Evolutionary conservation across 805 yeast genomes (phyloP), one percentile per base, ranked within the genome.

Genomic region (Nakazawaea wickerhamii): DNA sequence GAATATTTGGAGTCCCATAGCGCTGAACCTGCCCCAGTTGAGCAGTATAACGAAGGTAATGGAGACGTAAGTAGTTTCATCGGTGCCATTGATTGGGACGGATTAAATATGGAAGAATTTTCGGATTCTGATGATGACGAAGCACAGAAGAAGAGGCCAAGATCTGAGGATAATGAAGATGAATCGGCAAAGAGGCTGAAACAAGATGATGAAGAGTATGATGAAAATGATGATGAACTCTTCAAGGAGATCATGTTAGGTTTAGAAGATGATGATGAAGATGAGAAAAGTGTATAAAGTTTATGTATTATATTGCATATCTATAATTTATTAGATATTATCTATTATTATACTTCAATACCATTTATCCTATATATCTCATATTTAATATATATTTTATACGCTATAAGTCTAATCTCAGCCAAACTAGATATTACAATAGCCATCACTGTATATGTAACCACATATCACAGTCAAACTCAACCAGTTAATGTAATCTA

Each of bases 71-170:
- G 39, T n/a, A 31, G 22, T 10, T 41, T 41, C 20, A 41, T 41
- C 6, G 40, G 41, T 39, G 73, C 64, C 30, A 56, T 70, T 52
- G 78, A 75, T 50, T 68, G 76, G 57, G 64, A 61, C 19, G 81
- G 76, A 26, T 77, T 79, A 9, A 77, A 74, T 43, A 75, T 73
- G 48, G 74, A 64, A 49, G 79, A 75, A 42, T 76, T 76, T 51
- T 58, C 62, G 49, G 66, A 64, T 1, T 57, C 64, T 30, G 79
- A 72, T 36, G 71, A 72, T 46, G 67, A 73, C 22, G 33, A 28
- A 13, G 11, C 3, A n/a, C 14, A 28, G 14, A 15, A 28, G 11
- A 25, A 9, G 36, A 28, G 14, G 39, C 35, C 18, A 35, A 14
- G n/a, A 21, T 26, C 9, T n/a, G 40, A 43, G 17, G 46, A 37